Percentiles rank a stretch among this genome's conserved stretches.
Conservation (phyloP, 805 yeast species). For the Cephaloascus fragrans region DNA sequence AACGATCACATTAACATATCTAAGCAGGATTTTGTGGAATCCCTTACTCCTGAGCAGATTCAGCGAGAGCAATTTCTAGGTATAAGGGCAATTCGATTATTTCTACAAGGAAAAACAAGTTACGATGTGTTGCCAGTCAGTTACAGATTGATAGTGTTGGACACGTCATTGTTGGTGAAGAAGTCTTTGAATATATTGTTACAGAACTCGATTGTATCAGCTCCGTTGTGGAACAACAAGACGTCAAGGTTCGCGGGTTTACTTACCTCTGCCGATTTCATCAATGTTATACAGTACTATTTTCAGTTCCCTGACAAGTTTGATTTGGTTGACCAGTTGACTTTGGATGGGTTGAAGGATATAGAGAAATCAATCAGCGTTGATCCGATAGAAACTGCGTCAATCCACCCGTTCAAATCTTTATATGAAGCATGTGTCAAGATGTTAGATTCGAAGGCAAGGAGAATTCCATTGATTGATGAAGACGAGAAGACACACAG, state of each 20-base stretch:
- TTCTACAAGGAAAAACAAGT: constrained; percentile 83
- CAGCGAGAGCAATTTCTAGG: constrained; percentile 65
- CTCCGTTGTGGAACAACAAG: constrained; percentile 93
- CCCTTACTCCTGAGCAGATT: constrained; percentile 4
- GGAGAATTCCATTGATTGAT: constrained; percentile 91
- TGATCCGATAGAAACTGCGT: constrained; percentile 73
- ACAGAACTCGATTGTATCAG: constrained; percentile 91
- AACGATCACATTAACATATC: not conserved
- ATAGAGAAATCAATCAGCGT: constrained; percentile 85
- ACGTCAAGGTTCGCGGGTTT: constrained; percentile 90
- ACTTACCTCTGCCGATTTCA: constrained; percentile 84
- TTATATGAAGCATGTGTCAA: constrained; percentile 87
- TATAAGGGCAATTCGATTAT: constrained; percentile 70
- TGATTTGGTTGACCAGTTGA: constrained; percentile 78
- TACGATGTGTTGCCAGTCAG: constrained; percentile 96
- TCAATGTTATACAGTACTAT: constrained; percentile 91
- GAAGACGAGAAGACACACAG: constrained; percentile 86
- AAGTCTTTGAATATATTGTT: constrained; percentile 82
- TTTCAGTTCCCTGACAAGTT: constrained; percentile 82
- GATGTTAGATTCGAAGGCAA: constrained; percentile 81
- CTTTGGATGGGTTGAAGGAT: constrained; percentile 75
- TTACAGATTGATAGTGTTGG: constrained; percentile 85
- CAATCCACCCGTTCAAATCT: constrained; percentile 85
- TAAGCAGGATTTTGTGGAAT: not conserved
- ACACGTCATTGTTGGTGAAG: constrained; percentile 82